These are phyloP conservation scores for Entomortierella chlamydospora DNA, from an alignment of 192 early-diverging fungal species.

Conservation along the genomic window DNA sequence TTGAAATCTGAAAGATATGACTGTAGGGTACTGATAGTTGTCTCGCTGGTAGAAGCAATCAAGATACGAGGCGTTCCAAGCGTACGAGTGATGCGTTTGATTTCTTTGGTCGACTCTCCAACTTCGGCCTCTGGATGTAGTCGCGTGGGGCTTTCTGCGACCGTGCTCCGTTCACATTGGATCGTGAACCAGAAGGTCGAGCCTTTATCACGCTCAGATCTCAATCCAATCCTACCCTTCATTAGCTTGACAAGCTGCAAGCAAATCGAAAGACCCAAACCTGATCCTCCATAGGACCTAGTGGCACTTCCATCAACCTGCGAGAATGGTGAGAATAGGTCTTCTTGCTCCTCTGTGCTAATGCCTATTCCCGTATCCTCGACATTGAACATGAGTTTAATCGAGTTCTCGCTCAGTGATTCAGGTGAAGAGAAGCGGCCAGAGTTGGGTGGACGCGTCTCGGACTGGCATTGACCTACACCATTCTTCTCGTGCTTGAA, in stretches of 20 bases:
- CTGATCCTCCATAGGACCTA: conserved; percentile 74
- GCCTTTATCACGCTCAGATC: conserved; percentile 53
- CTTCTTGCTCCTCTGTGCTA: conserved; percentile 44
- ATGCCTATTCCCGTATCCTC: conserved; percentile 65
- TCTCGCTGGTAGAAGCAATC: conserved; percentile 49
- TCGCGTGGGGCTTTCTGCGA: conserved; percentile 2
- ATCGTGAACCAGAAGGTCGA: conserved; percentile 66
- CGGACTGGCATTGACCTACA: conserved; percentile 34
- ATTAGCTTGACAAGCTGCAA: conserved; percentile 69
- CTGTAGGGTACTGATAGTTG: conserved; percentile 30
- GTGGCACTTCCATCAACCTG: conserved; percentile 75
- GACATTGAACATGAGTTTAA: conserved; percentile 58
- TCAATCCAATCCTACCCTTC: conserved; percentile 64
- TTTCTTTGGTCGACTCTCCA: conserved; percentile 43
- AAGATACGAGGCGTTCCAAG: conserved; percentile 44
- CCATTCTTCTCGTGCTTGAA: conserved; percentile 43
- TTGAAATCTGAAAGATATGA: conserved; percentile 40
- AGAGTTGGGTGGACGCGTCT: conserved; percentile 42
- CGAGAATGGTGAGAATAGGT: conserved; percentile 71
- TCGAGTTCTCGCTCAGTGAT: conserved; percentile 43
- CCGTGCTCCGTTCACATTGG: conserved; percentile 27
- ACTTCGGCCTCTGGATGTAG: conserved; percentile 16
- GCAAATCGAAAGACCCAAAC: conserved; percentile 74
- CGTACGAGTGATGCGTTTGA: conserved; percentile 49
- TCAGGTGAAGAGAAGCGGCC: conserved; percentile 50